Conservation (phyloP, 1,284 basidiomycete species). For the Malassezia furfur region DNA sequence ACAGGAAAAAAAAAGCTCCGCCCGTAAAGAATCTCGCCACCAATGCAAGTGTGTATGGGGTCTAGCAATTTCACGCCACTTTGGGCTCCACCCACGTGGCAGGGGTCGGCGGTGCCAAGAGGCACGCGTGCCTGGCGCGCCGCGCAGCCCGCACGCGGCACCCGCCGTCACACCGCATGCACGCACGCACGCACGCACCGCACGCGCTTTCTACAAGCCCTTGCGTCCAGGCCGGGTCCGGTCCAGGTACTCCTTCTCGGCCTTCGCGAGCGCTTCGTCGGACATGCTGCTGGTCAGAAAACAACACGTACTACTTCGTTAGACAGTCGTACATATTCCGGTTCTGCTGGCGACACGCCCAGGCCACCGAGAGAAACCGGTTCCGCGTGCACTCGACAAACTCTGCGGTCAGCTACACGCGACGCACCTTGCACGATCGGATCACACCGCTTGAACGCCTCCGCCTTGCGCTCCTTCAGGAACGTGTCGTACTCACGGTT, state of each 20-base stretch:
- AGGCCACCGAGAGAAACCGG: constrained; percentile 12
- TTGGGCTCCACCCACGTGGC: background rate
- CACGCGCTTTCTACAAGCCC: no score
- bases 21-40: background rate
- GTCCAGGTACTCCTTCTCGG: constrained; percentile 12
- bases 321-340: constrained; percentile 11
- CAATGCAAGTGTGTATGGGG: constrained; percentile 3
- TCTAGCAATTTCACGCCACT: constrained; percentile 10
- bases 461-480: constrained; percentile 7
- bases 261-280: background rate
- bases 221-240: background rate
- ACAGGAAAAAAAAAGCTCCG: background rate
- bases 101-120: no score
- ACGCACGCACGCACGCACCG: no score
- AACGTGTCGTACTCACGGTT: constrained; percentile 17
- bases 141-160: no score
- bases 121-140: no score
- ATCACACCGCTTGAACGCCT: constrained; percentile 17
- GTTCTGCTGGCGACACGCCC: constrained; percentile 16
- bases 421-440: constrained; percentile 14
- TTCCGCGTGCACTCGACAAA: constrained; percentile 13
- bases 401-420: constrained; percentile 4
- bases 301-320: constrained; percentile 6
- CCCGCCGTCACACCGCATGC: no score
- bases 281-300: constrained; percentile 3